A percentile compares a stretch with the other conserved stretches of the same genome.
Conservation (phyloP, 2,329 filamentous ascomycete species). For the Ophiostoma sp. region DNA sequence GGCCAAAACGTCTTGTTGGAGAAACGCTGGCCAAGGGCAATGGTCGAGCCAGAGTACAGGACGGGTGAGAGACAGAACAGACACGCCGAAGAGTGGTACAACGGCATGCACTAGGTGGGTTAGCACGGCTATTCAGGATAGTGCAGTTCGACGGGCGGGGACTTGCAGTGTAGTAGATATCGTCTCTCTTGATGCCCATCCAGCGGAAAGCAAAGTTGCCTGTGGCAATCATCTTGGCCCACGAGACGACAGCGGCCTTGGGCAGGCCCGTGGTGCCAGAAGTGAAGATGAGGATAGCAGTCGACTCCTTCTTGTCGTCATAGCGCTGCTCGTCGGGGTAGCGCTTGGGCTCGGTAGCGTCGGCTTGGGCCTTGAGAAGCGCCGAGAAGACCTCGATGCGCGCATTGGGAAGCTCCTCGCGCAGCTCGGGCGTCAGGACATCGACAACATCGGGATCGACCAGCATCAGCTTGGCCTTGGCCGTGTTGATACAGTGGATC, state of each 20-base stretch:
- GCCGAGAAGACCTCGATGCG: conserved; percentile 63
- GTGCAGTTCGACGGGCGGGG: no score
- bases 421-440: conserved; percentile 60
- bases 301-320: conserved; percentile 53
- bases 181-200: conserved; percentile 58
- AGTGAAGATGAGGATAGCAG: conserved; percentile 79
- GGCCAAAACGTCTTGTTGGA: conserved; percentile 75
- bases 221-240: conserved; percentile 62
- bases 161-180: conserved; percentile 73
- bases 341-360: conserved; percentile 53
- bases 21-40: conserved; percentile 75
- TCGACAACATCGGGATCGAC: conserved; percentile 63
- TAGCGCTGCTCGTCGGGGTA: conserved; percentile 58
- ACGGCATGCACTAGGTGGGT: conserved; percentile 69
- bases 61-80: conserved; percentile 67
- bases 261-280: conserved; percentile 83
- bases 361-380: conserved; percentile 56
- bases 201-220: conserved; percentile 55
- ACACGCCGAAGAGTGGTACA: conserved; percentile 81
- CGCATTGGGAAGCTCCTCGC: conserved; percentile 49
- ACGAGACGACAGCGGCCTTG: conserved; percentile 76
- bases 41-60: conserved; percentile 61
- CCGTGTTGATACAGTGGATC: conserved; percentile 70
- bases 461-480: conserved; percentile 66
- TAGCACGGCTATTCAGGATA: not conserved